Evolutionary conservation across 495 filamentous ascomycete genomes (phyloP).

Genomic region (Penicillium tannophilum): DNA sequence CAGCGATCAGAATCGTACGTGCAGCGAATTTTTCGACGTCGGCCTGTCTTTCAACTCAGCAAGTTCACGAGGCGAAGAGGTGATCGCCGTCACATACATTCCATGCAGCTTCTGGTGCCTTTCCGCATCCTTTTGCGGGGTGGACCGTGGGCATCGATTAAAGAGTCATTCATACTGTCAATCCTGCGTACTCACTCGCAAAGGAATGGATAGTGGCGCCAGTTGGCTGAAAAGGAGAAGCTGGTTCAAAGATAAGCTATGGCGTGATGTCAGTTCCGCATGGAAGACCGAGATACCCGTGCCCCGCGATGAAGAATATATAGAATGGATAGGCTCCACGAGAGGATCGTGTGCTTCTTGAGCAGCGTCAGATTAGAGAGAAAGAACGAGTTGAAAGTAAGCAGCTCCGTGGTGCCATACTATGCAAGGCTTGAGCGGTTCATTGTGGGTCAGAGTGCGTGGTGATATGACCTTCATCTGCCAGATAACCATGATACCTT

Average conservation of each 20-base stretch:
- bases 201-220: not conserved
- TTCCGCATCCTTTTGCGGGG: slow-evolving; percentile 44
- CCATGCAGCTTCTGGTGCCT: slow-evolving; percentile 43
- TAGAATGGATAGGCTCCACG: not conserved
- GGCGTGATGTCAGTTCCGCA: not conserved
- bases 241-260: not conserved
- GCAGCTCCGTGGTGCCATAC: not conserved
- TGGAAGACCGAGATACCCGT: not conserved
- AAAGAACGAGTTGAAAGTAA: not conserved
- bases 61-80: not conserved
- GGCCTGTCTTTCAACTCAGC: slow-evolving; percentile 24
- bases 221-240: not conserved
- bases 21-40: slow-evolving; percentile 46
- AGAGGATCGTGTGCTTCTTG: not conserved
- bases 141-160: slow-evolving; percentile 27
- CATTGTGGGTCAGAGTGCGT: not conserved
- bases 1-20: slow-evolving; percentile 33
- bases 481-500: not conserved
- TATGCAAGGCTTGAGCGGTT: not conserved
- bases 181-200: not conserved
- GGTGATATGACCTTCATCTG: not conserved
- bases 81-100: slow-evolving; percentile 31
- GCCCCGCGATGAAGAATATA: not conserved
- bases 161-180: slow-evolving; percentile 18
- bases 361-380: not conserved